Evolutionary conservation across 2,329 filamentous ascomycete species (phyloP).

Genomic region (Botrytis elliptica): DNA sequence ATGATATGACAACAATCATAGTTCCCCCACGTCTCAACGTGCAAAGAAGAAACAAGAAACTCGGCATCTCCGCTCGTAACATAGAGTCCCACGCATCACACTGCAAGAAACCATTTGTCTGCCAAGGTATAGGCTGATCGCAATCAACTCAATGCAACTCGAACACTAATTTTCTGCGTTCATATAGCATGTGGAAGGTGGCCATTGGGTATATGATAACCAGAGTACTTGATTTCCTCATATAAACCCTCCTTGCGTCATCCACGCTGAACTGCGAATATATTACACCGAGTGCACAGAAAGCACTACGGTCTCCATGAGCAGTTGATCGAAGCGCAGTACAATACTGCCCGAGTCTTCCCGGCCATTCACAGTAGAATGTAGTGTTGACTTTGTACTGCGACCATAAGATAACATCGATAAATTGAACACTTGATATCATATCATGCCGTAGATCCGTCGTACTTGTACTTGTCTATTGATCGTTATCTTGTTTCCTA

Average conservation of each 20-base stretch:
- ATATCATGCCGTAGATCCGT: not conserved
- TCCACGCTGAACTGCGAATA: not conserved
- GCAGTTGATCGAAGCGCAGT: not conserved
- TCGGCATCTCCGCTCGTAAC: not conserved
- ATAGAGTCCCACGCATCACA: not conserved
- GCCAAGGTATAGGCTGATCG: not conserved
- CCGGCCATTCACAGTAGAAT: not conserved
- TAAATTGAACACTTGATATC: not conserved
- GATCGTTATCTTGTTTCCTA: not conserved
- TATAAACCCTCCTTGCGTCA: not conserved
- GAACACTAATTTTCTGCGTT: not conserved
- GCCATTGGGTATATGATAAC: not conserved
- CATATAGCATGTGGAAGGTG: not conserved
- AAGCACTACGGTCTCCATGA: not conserved
- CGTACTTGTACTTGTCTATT: not conserved
- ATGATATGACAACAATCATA: not conserved
- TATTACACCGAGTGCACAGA: not conserved
- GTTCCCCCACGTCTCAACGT: not conserved
- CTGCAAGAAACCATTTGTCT: not conserved
- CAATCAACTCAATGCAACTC: not conserved
- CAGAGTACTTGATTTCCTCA: not conserved
- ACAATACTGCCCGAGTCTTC: not conserved
- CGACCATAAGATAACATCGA: not conserved
- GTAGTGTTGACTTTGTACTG: not conserved
- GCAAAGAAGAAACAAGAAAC: not conserved